Base-by-base conservation (phyloP, 352 stramenopile species). In the Phytopythium helicoides region DNA sequence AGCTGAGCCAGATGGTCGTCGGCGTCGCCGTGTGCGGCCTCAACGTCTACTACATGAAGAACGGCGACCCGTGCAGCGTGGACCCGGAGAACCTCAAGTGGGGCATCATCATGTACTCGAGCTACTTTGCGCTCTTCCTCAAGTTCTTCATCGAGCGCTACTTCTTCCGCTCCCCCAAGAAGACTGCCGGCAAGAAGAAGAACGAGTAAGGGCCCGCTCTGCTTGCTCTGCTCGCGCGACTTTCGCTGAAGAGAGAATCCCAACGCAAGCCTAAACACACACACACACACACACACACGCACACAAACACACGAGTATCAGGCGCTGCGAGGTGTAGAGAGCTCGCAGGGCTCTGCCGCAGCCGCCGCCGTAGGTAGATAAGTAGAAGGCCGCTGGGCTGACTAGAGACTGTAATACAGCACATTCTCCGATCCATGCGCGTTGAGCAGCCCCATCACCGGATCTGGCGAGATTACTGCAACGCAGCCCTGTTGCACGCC, bases 31-130 rank as follows among this genome's bases (percentile, higher is more conserved):
- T 92, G 35, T 92, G 81, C 52, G 56, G 56, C 39, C 68, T 89
- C 41, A 85, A 76, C 58, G 69, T 87, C 28, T 89, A 93, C 79
- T 94, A 90, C 70, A 76, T 92, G 64, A 80, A 87, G 40, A 63
- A 79, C 42, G 70, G 74, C 52, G 52, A 72, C 25, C 44, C 60
- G 37, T 97, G 89, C 71, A 71, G 66, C 51, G 71, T 97, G 52
- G 81, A 95, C 65, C 69, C 68, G 11, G 73, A 88, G 40, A 97
- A 95, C 64, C 72, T 96, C 62, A 87, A 93, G 60, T 92, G 85
- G 65, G 91, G 83, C 18, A 81, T 92, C 52, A 77, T 97, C 64
- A 98, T 98, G 89, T 98, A 98, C 81, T 94, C 74, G 58, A 96
- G 84, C 62, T 98, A 98, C 72, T 92, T 97, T 44, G 86, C 86